Evolutionary conservation across 2,329 filamentous ascomycete genomes (phyloP), one percentile per base, ranked within the genome.

Genomic region (Sclerotinia minor): DNA sequence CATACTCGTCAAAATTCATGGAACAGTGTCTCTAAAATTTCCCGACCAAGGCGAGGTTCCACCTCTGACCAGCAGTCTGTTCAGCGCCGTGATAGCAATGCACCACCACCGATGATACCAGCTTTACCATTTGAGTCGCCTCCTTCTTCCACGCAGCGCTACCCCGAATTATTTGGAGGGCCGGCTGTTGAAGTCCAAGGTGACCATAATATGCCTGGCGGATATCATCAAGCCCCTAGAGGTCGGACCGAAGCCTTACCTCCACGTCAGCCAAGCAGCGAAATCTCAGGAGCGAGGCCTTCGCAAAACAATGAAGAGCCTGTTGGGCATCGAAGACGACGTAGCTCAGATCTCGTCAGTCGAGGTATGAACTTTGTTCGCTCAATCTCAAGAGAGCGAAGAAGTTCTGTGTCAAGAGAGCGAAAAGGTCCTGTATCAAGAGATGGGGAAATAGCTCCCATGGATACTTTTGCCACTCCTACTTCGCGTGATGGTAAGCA

Each of bases 61-160:
- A 19, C n/a, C 24, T 64, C 65, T 53, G 60, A 53, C 21, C 49
- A 64, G 19, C 17, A 50, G 5, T 55, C 26, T 47, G 3, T 44
- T n/a, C 53, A 26, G 24, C 47, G 24, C 24, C 32, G 24, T 29
- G 35, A 67, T 38, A 41, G 32, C 19, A 52, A 21, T 26, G 54
- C 54, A 49, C 24, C 49, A 0, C 72, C 71, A 19, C 64, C 65
- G 17, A 29, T 45, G 19, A 61, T 44, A 32, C 32, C 29, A 6
- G 21, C n/a, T 61, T 72, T 69, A 24, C 63, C 70, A 13, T 74
- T 78, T n/a, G 79, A 80, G 69, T 77, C 82, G 49, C 83, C 84
- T 7, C 84, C 84, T 7, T 83, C 83, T 5, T 82, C 84, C 5
- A 81, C 83, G 11, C 79, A 82, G 70, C 79, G 83, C 55, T 85